Percentiles rank a stretch among this genome's conserved stretches.
Evolutionary conservation across 2,329 filamentous ascomycete species (phyloP).

Genomic region (Penicillium sp.): DNA sequence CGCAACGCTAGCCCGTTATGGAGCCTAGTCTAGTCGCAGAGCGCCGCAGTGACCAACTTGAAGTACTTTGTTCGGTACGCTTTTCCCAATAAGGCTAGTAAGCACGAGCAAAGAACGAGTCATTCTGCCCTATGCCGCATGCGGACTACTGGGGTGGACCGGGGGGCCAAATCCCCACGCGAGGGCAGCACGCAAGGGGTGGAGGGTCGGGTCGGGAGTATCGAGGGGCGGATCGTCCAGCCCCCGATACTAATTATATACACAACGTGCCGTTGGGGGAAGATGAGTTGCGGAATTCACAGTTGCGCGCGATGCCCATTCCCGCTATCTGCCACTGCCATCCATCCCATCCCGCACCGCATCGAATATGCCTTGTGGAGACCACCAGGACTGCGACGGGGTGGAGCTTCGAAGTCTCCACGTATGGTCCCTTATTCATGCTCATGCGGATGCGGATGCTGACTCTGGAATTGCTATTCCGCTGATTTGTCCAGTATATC

Average conservation of each 20-base stretch:
- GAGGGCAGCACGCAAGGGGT: background rate
- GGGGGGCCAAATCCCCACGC: background rate
- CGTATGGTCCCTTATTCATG: background rate
- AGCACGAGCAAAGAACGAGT: conserved; percentile 1
- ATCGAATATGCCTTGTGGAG: background rate
- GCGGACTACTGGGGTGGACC: background rate
- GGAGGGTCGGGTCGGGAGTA: background rate
- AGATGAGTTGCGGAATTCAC: background rate
- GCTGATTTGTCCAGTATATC: background rate
- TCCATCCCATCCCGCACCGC: background rate
- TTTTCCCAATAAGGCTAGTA: background rate
- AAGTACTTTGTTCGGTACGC: background rate
- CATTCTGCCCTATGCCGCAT: conserved; percentile 1
- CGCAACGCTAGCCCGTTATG: background rate
- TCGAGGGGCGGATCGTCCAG: background rate
- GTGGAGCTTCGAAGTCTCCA: background rate
- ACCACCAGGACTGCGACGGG: background rate
- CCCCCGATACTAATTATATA: conserved; percentile 3
- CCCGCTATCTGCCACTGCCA: too few species aligned
- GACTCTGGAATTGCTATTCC: background rate
- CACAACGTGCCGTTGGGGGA: background rate
- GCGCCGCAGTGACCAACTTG: background rate
- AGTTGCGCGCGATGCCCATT: background rate
- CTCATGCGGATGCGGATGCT: background rate
- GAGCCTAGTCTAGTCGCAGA: background rate